phyloP scores from a whole-genome alignment of 345 rosid species.

The Eucalyptus guilfoylei region DNA sequence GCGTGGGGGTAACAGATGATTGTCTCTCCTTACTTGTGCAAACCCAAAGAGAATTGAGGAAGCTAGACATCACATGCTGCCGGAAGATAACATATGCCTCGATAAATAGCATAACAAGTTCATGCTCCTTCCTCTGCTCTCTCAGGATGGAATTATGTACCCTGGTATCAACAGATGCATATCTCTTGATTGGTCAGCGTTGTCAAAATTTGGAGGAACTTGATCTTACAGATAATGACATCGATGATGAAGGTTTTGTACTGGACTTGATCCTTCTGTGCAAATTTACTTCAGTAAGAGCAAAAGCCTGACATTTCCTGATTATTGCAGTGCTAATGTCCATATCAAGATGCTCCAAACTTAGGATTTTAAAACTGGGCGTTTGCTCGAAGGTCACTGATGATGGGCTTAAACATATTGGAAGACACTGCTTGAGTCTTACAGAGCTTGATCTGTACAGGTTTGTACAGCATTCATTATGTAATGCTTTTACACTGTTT shows the following conservation, averaged over 20 bases:
- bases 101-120: slow-evolving; percentile 27
- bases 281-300: not conserved
- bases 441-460: slow-evolving; percentile 60
- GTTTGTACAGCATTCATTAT: slow-evolving; percentile 3
- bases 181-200: slow-evolving; percentile 36
- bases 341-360: slow-evolving; percentile 40
- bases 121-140: slow-evolving; percentile 34
- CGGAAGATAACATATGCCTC: slow-evolving; percentile 50
- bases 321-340: slow-evolving; percentile 26
- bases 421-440: slow-evolving; percentile 40
- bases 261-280: not conserved
- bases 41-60: slow-evolving; percentile 37
- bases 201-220: slow-evolving; percentile 58
- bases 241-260: slow-evolving; percentile 56
- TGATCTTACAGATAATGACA: slow-evolving; percentile 64
- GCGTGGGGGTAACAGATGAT: slow-evolving; percentile 53
- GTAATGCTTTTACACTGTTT: not conserved
- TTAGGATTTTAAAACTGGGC: slow-evolving; percentile 44
- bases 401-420: slow-evolving; percentile 36
- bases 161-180: slow-evolving; percentile 45
- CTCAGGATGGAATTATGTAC: slow-evolving; percentile 63
- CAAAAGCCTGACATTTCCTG: not conserved
- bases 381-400: slow-evolving; percentile 49
- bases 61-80: slow-evolving; percentile 63
- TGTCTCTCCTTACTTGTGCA: slow-evolving; percentile 39